Percentiles rank a stretch among this genome's conserved stretches.
Conservation (phyloP, 495 filamentous ascomycete species). For the Talaromyces nanjingensis region DNA sequence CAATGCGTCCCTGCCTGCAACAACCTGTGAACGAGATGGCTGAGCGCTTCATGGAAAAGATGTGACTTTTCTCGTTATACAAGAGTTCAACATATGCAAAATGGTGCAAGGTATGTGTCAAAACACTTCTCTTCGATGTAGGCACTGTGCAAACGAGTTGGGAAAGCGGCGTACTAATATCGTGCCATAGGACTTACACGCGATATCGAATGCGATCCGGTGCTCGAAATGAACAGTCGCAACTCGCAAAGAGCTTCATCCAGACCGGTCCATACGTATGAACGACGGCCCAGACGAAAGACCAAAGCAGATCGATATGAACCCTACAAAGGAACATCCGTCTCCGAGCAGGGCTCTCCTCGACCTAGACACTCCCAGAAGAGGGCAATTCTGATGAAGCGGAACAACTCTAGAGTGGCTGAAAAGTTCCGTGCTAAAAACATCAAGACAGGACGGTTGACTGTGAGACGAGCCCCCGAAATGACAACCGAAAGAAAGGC, state of each 20-base stretch:
- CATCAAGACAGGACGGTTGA: slow-evolving; percentile 55
- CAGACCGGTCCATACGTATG: slow-evolving; percentile 31
- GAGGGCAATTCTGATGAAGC: neutral
- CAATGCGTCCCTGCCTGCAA: neutral
- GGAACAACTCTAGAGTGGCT: slow-evolving; percentile 33
- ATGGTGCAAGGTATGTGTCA: neutral
- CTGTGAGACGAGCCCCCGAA: slow-evolving; percentile 31
- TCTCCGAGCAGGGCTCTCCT: neutral
- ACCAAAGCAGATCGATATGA: slow-evolving; percentile 51
- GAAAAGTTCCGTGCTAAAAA: slow-evolving; percentile 58
- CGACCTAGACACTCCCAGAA: neutral
- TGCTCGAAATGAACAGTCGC: neutral
- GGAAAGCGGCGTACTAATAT: neutral
- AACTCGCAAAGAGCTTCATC: neutral
- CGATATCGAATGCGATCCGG: neutral
- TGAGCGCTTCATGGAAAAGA: neutral
- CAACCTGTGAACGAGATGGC: neutral
- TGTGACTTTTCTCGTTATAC: neutral
- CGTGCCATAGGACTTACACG: neutral
- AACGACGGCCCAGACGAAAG: slow-evolving; percentile 54
- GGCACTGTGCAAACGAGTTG: neutral
- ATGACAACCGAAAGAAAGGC: slow-evolving; percentile 11
- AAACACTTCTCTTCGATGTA: neutral
- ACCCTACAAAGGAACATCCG: slow-evolving; percentile 21
- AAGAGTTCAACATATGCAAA: neutral